phyloP scores from a whole-genome alignment of 2,329 filamentous ascomycete genomes.

The Nothopassalora personata region DNA sequence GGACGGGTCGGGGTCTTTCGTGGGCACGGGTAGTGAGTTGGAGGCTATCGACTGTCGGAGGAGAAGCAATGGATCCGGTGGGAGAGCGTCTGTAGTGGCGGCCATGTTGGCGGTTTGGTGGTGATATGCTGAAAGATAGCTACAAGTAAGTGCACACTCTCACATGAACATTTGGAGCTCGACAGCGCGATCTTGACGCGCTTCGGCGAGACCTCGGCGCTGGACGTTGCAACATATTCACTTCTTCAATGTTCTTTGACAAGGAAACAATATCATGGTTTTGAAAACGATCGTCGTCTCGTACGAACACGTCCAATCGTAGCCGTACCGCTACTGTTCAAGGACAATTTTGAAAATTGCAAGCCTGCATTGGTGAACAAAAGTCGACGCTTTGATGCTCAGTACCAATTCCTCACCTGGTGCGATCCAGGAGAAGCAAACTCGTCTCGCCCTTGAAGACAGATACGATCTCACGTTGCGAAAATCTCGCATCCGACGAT shows the following conservation, averaged over 20 bases:
- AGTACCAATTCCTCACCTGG: not conserved
- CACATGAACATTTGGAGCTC: not conserved
- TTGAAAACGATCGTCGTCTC: too few species aligned
- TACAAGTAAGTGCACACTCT: not conserved
- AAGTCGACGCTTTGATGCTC: not conserved
- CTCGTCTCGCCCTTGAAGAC: not conserved
- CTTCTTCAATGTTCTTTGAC: too few species aligned
- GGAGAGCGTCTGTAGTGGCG: slow-evolving; percentile 43
- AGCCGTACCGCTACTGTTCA: too few species aligned
- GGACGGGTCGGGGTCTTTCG: slow-evolving; percentile 61
- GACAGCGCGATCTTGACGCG: not conserved
- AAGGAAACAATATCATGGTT: too few species aligned
- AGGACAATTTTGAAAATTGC: too few species aligned
- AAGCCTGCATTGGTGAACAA: not conserved
- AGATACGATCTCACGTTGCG: not conserved
- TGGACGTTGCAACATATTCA: too few species aligned
- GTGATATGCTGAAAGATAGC: slow-evolving; percentile 41
- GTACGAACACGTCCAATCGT: too few species aligned
- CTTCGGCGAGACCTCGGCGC: not conserved
- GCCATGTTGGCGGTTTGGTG: slow-evolving; percentile 45
- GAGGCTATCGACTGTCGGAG: slow-evolving; percentile 77
- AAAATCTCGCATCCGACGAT: not conserved
- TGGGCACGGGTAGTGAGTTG: slow-evolving; percentile 64
- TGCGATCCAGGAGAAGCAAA: not conserved
- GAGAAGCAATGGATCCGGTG: slow-evolving; percentile 65